These are phyloP conservation scores for Auriscalpium orientale DNA, from an alignment of 768 basidiomycete species.

Conservation along the genomic window DNA sequence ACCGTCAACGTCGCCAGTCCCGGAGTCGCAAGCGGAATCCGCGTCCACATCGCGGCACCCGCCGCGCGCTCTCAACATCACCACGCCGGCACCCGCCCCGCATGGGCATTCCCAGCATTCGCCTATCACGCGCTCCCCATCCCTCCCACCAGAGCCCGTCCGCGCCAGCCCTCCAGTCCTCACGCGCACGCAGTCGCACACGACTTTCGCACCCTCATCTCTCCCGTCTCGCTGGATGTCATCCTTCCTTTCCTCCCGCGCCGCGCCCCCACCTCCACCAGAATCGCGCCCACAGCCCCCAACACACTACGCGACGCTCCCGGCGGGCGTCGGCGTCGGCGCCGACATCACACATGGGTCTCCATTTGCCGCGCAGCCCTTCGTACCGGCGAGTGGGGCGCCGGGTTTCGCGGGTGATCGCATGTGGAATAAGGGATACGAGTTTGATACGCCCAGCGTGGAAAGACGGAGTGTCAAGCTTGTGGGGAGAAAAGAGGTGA, in stretches of 20 bases:
- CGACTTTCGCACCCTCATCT: constrained; percentile 35
- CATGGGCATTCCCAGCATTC: constrained; percentile 7
- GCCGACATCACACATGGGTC: constrained; percentile 34
- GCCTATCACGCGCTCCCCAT: constrained; percentile 18
- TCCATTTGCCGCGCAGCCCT: constrained; percentile 41
- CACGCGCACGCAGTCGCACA: constrained; percentile 22
- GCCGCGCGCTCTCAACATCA: constrained; percentile 16
- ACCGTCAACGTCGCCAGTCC: background rate
- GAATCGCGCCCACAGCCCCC: constrained; percentile 1
- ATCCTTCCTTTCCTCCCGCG: constrained; percentile 30
- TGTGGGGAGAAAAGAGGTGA: constrained; percentile 48
- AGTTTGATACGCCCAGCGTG: constrained; percentile 22
- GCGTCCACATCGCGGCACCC: constrained; percentile 26
- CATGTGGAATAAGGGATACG: constrained; percentile 58
- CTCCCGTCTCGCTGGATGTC: constrained; percentile 47
- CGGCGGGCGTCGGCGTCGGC: constrained; percentile 6
- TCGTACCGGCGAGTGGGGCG: constrained; percentile 51
- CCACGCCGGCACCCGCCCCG: constrained; percentile 1
- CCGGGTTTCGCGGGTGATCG: constrained; percentile 68
- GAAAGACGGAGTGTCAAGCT: constrained; percentile 40
- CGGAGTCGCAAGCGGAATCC: constrained; percentile 21
- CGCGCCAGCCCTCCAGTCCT: constrained; percentile 28
- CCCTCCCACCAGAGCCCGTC: constrained; percentile 25
- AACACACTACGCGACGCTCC: constrained; percentile 2
- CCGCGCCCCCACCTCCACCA: constrained; percentile 3